Base-by-base conservation (phyloP, 2,329 filamentous ascomycete species). In the Aspergillus pseudotamarii region DNA sequence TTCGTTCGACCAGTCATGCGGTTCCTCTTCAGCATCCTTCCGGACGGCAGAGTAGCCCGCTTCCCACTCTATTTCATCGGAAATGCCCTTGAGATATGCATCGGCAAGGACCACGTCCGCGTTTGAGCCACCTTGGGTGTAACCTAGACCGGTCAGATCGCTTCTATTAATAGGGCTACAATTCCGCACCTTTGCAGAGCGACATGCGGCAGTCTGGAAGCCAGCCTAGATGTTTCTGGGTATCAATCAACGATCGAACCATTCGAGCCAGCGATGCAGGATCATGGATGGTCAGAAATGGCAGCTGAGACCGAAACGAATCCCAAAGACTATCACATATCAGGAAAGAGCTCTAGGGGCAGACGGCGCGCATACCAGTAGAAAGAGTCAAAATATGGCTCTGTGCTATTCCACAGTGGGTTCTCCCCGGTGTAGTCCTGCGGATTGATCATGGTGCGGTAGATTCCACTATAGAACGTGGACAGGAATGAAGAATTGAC, bases 371-470 rank as follows among this genome's bases (percentile, higher is more conserved):
- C 30, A 68, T 69, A 84, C 82, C 89, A 92, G 75, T 93, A 93
- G 66, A 90, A 91, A 0, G 88, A 90, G 73, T 91, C 89, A 72
- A 89, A 92, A 68, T 91, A 92, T 0, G 89, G 89, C 74, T 91
- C 88, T 0, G 76, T 78, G 57, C 84, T 88, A 1, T 82, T 71
- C 88, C 89, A 92, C 0, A 87, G 73, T 3, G 88, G 88, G 63
- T 92, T 92, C 73, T 92, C 89, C 1, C 88, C 88, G 0, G 89
- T 91, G 65, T 91, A 91, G 68, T 91, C 89, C 68, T 91, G 89
- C 1, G 89, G 89, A 58, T 86, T 89, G 61, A 91, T 85, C 86
- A 91, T 88, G 2, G 86, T 86, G 21, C 89, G 81, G 71, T 91
- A 91, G 21, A 89, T 83, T 2, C 89, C 89, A 60, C 87, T 90